Percentiles rank a stretch among this genome's conserved stretches.
Conservation (phyloP, 106 monocot species). For the Phalaenopsis aphrodite region DNA sequence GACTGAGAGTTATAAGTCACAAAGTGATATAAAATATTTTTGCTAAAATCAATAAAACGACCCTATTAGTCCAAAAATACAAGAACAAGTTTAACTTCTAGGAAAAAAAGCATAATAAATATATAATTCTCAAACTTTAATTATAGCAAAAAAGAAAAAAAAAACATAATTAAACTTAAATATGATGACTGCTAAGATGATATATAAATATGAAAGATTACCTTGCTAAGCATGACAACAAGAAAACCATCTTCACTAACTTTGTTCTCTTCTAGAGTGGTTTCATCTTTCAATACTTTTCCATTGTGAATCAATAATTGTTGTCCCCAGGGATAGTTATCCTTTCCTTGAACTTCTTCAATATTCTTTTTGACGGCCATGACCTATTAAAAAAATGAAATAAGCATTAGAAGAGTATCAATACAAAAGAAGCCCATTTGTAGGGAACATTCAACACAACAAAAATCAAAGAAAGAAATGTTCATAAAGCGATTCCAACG, state of each 20-base stretch:
- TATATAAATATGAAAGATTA: constrained; percentile 11
- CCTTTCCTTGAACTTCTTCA: constrained; percentile 90
- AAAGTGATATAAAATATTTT: neutral
- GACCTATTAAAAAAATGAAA: constrained; percentile 26
- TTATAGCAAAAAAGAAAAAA: neutral
- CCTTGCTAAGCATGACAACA: constrained; percentile 99
- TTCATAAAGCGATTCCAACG: neutral
- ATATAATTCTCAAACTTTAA: neutral
- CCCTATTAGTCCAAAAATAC: neutral
- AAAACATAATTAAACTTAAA: neutral
- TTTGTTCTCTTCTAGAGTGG: constrained; percentile 85
- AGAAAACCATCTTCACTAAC: constrained; percentile 89
- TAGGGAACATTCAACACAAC: neutral
- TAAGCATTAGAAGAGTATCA: neutral
- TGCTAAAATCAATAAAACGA: neutral
- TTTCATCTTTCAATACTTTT: constrained; percentile 97
- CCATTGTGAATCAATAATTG: constrained; percentile 91
- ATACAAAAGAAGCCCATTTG: neutral
- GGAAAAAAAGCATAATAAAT: neutral
- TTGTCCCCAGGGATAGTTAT: constrained; percentile 85
- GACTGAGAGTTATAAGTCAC: neutral
- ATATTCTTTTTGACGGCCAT: constrained; percentile 98
- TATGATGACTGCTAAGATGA: neutral
- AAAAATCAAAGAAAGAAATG: neutral
- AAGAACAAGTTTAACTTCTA: neutral